Percentiles rank a stretch among this genome's conserved stretches.
Evolutionary conservation across 306 rosid species (phyloP).

Genomic region (Alnus rubra): DNA sequence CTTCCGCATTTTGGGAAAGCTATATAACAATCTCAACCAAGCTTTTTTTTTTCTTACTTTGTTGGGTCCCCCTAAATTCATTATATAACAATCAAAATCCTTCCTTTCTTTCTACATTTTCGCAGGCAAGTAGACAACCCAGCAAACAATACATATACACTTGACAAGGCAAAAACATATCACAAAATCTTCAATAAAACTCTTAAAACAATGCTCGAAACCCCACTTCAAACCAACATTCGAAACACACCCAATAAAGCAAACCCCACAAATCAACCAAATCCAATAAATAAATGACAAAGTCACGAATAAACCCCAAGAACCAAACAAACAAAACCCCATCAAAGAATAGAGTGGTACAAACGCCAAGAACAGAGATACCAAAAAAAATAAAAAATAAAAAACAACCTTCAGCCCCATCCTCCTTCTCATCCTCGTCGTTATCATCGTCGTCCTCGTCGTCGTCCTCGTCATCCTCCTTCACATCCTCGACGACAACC

Average conservation of each 20-base stretch:
- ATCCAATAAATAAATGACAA: neutral
- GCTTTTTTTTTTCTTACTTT: neutral
- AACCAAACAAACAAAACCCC: neutral
- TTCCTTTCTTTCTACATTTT: neutral
- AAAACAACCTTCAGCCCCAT: conserved; percentile 51
- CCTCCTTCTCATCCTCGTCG: conserved; percentile 56
- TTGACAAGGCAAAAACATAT: neutral
- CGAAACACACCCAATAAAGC: neutral
- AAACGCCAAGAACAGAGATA: neutral
- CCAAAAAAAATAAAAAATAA: neutral
- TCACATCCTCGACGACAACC: conserved; percentile 70
- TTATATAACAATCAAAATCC: neutral
- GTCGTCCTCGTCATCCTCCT: conserved; percentile 54
- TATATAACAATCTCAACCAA: neutral
- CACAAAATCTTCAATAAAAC: neutral
- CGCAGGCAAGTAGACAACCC: neutral
- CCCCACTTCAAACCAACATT: neutral
- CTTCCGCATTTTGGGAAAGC: neutral
- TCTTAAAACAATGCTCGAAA: neutral
- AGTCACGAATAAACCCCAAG: neutral
- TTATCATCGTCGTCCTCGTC: conserved; percentile 63
- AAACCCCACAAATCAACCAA: neutral
- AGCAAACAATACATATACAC: neutral
- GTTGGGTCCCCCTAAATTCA: neutral
- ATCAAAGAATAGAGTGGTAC: neutral